phyloP scores from a whole-genome alignment of 257 asterid species.

The Paulownia fortunei region DNA sequence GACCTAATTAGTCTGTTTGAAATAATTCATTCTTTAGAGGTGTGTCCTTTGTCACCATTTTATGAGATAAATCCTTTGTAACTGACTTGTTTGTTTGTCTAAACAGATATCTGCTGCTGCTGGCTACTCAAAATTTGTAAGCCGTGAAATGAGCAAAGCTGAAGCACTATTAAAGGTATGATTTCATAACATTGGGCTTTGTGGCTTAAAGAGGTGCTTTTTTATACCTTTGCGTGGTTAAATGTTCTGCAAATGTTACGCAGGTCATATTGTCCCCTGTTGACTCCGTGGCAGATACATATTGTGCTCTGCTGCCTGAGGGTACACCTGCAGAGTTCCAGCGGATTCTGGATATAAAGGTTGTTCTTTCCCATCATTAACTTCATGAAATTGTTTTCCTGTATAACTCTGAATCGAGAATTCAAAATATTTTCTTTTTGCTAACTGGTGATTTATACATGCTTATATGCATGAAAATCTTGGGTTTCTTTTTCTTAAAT shows the following conservation, averaged over 20 bases:
- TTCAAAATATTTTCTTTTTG: background rate
- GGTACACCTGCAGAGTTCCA: constrained; percentile 93
- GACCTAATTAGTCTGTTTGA: constrained; percentile 12
- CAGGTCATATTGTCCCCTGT: constrained; percentile 95
- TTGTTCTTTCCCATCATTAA: constrained; percentile 32
- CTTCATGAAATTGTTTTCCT: background rate
- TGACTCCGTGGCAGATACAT: constrained; percentile 99
- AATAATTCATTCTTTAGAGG: background rate
- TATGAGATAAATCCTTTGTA: background rate
- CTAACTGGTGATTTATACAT: background rate
- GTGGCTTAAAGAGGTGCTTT: constrained; percentile 3
- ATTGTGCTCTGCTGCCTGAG: constrained; percentile 96
- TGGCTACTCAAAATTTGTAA: constrained; percentile 91
- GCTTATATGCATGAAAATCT: background rate
- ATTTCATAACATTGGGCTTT: background rate
- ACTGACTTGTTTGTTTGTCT: constrained; percentile 30
- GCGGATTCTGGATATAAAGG: constrained; percentile 96
- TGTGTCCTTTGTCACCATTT: background rate
- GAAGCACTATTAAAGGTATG: constrained; percentile 93
- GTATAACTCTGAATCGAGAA: constrained; percentile 8
- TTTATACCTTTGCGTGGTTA: constrained; percentile 18
- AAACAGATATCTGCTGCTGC: constrained; percentile 82
- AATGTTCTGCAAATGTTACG: constrained; percentile 28
- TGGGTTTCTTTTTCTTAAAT: background rate
- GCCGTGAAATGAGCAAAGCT: constrained; percentile 99